Evolutionary conservation across 352 stramenopile species (phyloP).

Genomic region (Thalassiosira exigua): DNA sequence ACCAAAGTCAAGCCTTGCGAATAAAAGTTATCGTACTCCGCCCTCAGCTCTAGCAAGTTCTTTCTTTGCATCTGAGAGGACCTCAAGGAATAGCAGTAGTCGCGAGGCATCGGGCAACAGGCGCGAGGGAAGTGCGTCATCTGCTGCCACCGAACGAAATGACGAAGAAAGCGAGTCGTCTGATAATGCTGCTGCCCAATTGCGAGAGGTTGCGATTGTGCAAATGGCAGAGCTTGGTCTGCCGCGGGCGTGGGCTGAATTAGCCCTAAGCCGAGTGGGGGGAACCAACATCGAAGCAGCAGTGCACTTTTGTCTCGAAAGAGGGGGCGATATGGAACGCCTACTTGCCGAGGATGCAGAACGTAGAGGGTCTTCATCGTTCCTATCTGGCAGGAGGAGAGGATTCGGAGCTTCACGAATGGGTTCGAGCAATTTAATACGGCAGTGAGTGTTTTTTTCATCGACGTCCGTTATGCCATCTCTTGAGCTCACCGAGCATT

Average conservation of each 20-base stretch:
- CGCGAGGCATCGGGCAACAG: slow-evolving; percentile 31
- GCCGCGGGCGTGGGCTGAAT: slow-evolving; percentile 81
- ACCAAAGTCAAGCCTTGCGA: background rate
- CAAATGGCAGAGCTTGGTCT: slow-evolving; percentile 87
- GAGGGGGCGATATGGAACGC: slow-evolving; percentile 84
- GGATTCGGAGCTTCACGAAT: slow-evolving; percentile 52
- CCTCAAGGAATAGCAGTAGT: slow-evolving; percentile 31
- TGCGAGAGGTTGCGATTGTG: slow-evolving; percentile 80
- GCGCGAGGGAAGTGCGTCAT: background rate
- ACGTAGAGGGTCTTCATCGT: slow-evolving; percentile 47
- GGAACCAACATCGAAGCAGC: slow-evolving; percentile 85
- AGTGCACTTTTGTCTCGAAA: slow-evolving; percentile 86
- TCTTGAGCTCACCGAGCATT: no score
- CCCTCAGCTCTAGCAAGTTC: slow-evolving; percentile 32
- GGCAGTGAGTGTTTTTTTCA: slow-evolving; percentile 54
- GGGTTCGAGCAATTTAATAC: slow-evolving; percentile 73
- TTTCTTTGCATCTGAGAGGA: slow-evolving; percentile 39
- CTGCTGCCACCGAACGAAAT: background rate
- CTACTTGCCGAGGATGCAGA: slow-evolving; percentile 81
- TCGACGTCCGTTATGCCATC: no score
- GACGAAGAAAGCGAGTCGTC: slow-evolving; percentile 46
- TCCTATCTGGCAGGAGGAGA: slow-evolving; percentile 42
- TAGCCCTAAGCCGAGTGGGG: slow-evolving; percentile 78
- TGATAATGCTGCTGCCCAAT: slow-evolving; percentile 64
- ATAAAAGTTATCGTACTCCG: slow-evolving; percentile 36